Evolutionary conservation across 306 rosid genomes (phyloP).

Genomic region (Alnus glutinosa): DNA sequence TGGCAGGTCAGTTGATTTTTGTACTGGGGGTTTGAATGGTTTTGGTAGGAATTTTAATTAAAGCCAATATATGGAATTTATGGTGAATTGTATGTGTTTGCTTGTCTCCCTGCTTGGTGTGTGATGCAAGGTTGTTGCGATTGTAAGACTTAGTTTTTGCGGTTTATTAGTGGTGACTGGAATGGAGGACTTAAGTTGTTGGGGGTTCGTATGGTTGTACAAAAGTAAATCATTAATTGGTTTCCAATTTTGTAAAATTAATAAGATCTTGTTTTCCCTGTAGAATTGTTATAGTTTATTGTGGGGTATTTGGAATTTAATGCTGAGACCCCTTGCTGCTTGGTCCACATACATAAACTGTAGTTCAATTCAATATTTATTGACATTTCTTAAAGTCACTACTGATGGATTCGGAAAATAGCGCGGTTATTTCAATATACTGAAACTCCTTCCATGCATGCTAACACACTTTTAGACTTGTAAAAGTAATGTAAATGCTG

Average conservation of each 20-base stretch:
- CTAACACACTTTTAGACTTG: conserved; percentile 5
- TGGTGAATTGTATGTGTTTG: neutral
- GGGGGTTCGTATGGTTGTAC: neutral
- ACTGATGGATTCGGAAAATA: neutral
- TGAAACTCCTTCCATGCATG: neutral
- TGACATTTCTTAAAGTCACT: neutral
- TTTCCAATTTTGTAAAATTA: neutral
- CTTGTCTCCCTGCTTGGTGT: conserved; percentile 21
- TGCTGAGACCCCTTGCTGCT: neutral
- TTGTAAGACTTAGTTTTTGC: neutral
- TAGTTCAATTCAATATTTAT: neutral
- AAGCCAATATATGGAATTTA: neutral
- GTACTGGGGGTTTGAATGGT: neutral
- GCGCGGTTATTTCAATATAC: neutral
- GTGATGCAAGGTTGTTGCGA: conserved; percentile 6
- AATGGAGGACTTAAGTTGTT: neutral
- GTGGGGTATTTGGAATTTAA: neutral
- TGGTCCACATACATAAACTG: neutral
- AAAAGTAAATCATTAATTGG: neutral
- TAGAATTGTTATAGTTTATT: neutral
- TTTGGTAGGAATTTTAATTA: neutral
- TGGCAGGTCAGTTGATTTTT: neutral
- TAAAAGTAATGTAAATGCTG: neutral
- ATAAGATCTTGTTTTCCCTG: neutral
- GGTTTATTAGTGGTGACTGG: neutral